A percentile compares a stretch with the other conserved stretches of the same genome.
phyloP scores from a whole-genome alignment of 176 grass and related monocot species.

The Aegilops tauschii region DNA sequence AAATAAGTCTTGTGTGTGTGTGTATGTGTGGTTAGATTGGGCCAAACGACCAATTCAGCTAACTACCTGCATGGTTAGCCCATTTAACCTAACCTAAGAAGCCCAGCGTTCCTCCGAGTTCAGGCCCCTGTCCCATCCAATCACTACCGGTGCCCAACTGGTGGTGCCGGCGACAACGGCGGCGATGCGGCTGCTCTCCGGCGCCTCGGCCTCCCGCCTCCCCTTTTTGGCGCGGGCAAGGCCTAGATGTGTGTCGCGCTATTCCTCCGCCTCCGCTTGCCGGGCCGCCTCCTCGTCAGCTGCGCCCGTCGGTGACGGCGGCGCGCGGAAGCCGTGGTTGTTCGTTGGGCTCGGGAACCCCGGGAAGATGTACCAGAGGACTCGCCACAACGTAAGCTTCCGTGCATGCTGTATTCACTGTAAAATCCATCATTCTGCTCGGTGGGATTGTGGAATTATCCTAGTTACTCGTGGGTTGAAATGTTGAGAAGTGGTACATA shows the following conservation, averaged over 20 bases:
- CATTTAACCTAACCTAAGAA: neutral
- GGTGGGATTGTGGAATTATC: neutral
- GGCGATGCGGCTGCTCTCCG: slow-evolving; percentile 42
- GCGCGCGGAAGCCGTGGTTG: slow-evolving; percentile 69
- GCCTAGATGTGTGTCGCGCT: slow-evolving; percentile 21
- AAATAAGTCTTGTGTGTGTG: too few relatives aligned
- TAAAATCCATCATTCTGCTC: neutral
- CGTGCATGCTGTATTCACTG: neutral
- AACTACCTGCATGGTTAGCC: too few relatives aligned
- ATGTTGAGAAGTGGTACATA: slow-evolving; percentile 3
- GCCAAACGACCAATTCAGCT: too few relatives aligned
- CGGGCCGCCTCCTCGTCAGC: slow-evolving; percentile 40
- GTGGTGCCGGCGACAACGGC: neutral
- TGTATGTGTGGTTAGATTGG: too few relatives aligned
- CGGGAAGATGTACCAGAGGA: slow-evolving; percentile 79
- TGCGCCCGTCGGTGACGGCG: slow-evolving; percentile 31
- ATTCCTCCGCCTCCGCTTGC: slow-evolving; percentile 16
- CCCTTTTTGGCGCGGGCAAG: neutral
- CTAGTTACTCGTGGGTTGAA: neutral
- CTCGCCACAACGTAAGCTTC: slow-evolving; percentile 83
- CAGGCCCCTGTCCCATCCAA: neutral
- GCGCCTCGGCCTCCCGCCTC: slow-evolving; percentile 39
- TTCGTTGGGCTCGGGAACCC: slow-evolving; percentile 93
- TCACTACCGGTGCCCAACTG: neutral
- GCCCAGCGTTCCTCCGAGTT: neutral